A percentile compares a stretch with the other conserved stretches of the same genome.
Evolutionary conservation across 1,284 basidiomycete genomes (phyloP).

Genomic region (Mycosarcoma mackinlayi): DNA sequence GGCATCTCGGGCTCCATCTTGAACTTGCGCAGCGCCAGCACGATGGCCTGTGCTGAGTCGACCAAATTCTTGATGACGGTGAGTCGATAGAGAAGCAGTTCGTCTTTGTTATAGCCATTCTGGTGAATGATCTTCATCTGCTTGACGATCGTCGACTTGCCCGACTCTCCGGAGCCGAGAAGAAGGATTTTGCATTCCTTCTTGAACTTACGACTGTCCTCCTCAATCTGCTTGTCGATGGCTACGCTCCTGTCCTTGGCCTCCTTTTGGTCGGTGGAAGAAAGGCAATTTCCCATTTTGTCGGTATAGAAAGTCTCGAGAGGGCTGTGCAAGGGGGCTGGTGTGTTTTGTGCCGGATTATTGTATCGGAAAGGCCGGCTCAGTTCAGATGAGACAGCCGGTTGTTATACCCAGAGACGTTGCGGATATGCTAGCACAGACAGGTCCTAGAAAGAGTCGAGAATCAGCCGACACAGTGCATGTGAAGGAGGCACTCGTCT

Average conservation of each 20-base stretch:
- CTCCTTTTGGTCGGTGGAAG: slow-evolving; percentile 59
- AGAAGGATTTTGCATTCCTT: slow-evolving; percentile 95
- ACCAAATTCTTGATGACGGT: slow-evolving; percentile 73
- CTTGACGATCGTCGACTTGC: slow-evolving; percentile 95
- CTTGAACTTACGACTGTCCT: slow-evolving; percentile 76
- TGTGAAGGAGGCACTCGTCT: too few species aligned
- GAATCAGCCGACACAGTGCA: neutral
- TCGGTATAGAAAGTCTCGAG: neutral
- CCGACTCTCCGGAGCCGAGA: slow-evolving; percentile 85
- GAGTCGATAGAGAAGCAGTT: slow-evolving; percentile 81
- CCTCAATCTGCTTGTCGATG: slow-evolving; percentile 73
- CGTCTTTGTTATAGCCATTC: slow-evolving; percentile 85
- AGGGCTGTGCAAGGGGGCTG: neutral
- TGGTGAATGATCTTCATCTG: slow-evolving; percentile 99
- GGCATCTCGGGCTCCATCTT: slow-evolving; percentile 83
- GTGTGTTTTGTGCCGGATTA: neutral
- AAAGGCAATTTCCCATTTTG: slow-evolving; percentile 62
- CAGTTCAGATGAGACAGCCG: too few species aligned
- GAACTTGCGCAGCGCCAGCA: slow-evolving; percentile 89
- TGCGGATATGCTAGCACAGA: neutral
- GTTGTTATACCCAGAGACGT: neutral
- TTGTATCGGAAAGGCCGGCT: too few species aligned
- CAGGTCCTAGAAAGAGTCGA: neutral
- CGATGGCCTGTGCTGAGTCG: slow-evolving; percentile 83
- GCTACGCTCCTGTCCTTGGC: slow-evolving; percentile 67